phyloP scores from a whole-genome alignment of 495 filamentous ascomycete genomes.

The Podospora anserina region DNA sequence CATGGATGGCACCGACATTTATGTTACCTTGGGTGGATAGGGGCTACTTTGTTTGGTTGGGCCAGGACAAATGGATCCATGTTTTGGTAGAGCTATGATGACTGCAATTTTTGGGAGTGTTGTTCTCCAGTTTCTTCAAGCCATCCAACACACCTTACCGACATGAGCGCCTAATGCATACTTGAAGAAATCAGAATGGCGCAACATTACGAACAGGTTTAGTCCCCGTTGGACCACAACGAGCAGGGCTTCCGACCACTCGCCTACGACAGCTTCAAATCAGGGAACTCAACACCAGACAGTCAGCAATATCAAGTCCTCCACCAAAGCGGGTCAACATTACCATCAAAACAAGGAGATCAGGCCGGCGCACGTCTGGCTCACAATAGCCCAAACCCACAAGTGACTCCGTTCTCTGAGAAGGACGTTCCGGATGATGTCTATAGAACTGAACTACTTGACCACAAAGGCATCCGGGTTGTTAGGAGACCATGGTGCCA shows the following conservation, averaged over 20 bases:
- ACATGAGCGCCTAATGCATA: background rate
- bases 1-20: too few relatives aligned
- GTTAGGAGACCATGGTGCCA: background rate
- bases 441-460: background rate
- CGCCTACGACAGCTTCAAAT: background rate
- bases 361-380: too few relatives aligned
- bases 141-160: too few relatives aligned
- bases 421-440: background rate
- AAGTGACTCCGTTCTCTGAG: background rate
- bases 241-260: background rate
- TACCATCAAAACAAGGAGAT: background rate
- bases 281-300: background rate
- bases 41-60: too few relatives aligned
- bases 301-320: background rate
- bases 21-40: too few relatives aligned
- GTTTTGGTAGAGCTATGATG: too few relatives aligned
- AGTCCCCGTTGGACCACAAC: background rate
- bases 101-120: too few relatives aligned
- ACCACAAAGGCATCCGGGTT: background rate
- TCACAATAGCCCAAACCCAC: background rate
- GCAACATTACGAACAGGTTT: background rate
- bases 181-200: background rate
- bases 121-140: too few relatives aligned
- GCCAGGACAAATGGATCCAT: too few relatives aligned
- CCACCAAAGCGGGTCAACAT: background rate